Evolutionary conservation across 2,329 filamentous ascomycete genomes (phyloP), one percentile per base, ranked within the genome.

Genomic region (Pestalotiopsis fici): DNA sequence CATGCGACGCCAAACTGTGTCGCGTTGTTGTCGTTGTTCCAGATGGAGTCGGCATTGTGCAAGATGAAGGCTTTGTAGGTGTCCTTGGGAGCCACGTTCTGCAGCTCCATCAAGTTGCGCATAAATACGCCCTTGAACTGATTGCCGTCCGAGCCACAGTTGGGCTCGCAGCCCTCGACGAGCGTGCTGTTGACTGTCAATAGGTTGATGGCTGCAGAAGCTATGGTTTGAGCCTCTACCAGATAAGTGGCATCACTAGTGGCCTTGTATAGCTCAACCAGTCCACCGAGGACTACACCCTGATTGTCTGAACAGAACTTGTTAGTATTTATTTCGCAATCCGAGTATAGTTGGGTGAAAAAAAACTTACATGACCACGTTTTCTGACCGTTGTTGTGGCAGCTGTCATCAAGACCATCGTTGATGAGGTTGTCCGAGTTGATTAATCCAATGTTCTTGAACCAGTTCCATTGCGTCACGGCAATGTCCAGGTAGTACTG

Each of bases 61-160:
- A 77, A 72, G 11, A 78, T 70, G 69, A 76, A 78, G 69, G 77
- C 74, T 25, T 76, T 78, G 73, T 86, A 88, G 3, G 71, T 71
- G 1, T 81, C 77, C 62, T 83, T 78, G 1, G 84, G 84, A 0
- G 81, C 82, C 1, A 77, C 83, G 4, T 79, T 73, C 12, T 90
- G 82, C 66, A 93, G 76, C 57, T 85, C 83, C 65, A 82, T 79
- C 47, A 93, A 77, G 71, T 91, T 92, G 4, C 91, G 85, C 66
- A 88, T 84, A 71, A 93, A 92, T 27, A 93, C 81, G 11, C 91
- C 91, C 76, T 93, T 93, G 82, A 93, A 93, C 72, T 91, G 88
- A 1, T 83, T 80, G 0, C 83, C 86, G 69, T 89, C 86, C 12
- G 69, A 75, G 27, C 82, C 82, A 64, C 85, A 88, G 67, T 80